Percentiles rank a stretch among this genome's conserved stretches.
phyloP scores from a whole-genome alignment of 1,284 basidiomycete species.

The Puccinia novopanici region DNA sequence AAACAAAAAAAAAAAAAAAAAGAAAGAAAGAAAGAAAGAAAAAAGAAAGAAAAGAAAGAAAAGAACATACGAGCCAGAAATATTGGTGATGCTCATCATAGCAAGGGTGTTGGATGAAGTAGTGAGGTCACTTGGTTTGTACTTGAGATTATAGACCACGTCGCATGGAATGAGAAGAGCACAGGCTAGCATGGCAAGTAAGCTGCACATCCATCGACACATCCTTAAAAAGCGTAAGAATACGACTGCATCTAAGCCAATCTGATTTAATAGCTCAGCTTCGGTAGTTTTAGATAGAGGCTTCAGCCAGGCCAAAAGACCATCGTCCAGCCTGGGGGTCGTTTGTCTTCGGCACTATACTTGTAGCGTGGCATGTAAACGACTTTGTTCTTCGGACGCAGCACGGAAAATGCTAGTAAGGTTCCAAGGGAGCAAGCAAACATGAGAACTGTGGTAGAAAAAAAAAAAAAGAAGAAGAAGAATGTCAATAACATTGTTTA shows the following conservation, averaged over 20 bases:
- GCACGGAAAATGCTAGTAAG: constrained; percentile 71
- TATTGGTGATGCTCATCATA: constrained; percentile 55
- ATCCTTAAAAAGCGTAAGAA: constrained; percentile 90
- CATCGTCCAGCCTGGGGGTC: constrained; percentile 48
- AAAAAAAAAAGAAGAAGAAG: too few species aligned
- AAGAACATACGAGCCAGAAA: constrained; percentile 68
- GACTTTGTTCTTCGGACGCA: constrained; percentile 74
- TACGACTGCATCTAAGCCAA: constrained; percentile 86
- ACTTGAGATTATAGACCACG: constrained; percentile 25
- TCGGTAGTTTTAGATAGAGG: constrained; percentile 83
- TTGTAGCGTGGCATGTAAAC: constrained; percentile 54
- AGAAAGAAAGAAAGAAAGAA: too few species aligned
- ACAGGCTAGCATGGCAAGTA: constrained; percentile 70
- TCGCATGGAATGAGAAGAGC: constrained; percentile 72
- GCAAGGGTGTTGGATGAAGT: constrained; percentile 42
- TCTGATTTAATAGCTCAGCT: constrained; percentile 80
- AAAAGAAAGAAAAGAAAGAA: too few species aligned
- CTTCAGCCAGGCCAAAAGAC: constrained; percentile 67
- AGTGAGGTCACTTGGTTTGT: constrained; percentile 38
- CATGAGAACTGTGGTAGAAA: constrained; percentile 22
- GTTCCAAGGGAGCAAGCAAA: constrained; percentile 62
- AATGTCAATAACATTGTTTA: not conserved
- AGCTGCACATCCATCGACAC: constrained; percentile 75
- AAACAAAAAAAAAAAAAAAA: not conserved
- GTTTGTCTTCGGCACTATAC: constrained; percentile 41